Percentiles rank a stretch among this genome's conserved stretches.
These are phyloP conservation scores for Begonia loranthoides DNA, from an alignment of 306 rosid species.

Conservation along the genomic window DNA sequence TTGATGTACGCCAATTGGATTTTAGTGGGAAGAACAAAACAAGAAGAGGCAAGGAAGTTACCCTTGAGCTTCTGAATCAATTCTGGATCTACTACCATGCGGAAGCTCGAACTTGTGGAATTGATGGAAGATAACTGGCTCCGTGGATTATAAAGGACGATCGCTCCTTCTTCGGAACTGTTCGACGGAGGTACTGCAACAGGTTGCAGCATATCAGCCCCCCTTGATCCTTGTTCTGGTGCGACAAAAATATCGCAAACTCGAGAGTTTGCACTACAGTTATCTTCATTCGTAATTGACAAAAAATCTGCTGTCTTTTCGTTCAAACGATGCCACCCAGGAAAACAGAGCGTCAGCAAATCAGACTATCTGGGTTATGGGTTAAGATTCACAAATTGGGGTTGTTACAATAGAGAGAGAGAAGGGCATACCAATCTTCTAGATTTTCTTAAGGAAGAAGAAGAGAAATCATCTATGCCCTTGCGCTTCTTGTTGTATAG, in stretches of 20 bases:
- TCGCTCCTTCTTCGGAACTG: slow-evolving; percentile 20
- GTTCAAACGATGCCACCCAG: not conserved
- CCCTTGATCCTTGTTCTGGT: not conserved
- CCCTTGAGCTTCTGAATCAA: slow-evolving; percentile 33
- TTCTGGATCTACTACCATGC: slow-evolving; percentile 22
- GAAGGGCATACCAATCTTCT: slow-evolving; percentile 17
- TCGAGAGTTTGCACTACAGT: slow-evolving; percentile 2
- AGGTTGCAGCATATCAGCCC: not conserved
- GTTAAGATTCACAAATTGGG: too few species aligned
- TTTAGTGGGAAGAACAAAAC: too few species aligned
- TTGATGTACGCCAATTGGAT: too few species aligned
- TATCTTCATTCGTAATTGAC: not conserved
- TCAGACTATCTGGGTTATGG: too few species aligned
- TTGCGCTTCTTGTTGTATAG: too few species aligned
- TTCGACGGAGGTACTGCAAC: not conserved
- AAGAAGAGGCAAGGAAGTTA: too few species aligned
- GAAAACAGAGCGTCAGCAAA: too few species aligned
- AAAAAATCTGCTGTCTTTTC: slow-evolving; percentile 7
- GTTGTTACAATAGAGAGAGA: not conserved
- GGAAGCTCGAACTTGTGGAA: slow-evolving; percentile 16
- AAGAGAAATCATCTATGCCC: slow-evolving; percentile 10
- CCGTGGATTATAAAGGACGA: slow-evolving; percentile 25
- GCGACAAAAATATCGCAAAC: not conserved
- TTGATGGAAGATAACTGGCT: slow-evolving; percentile 2
- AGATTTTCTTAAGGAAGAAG: slow-evolving; percentile 7